These are phyloP conservation scores for Dothiorella sarmentorum DNA, from an alignment of 2,329 filamentous ascomycete species.

Conservation along the genomic window DNA sequence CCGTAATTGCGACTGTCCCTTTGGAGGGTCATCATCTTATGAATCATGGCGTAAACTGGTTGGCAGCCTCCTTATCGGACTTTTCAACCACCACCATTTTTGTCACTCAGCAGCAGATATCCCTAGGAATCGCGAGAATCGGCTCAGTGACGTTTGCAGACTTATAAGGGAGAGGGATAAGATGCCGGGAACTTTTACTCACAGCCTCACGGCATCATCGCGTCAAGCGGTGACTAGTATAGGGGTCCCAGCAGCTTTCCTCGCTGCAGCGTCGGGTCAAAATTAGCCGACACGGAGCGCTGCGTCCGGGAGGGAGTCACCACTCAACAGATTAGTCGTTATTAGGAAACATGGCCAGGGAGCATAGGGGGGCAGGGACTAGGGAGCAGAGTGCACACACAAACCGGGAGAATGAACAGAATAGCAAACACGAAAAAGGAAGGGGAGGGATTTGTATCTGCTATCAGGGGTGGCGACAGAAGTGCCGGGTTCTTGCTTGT, in stretches of 20 bases:
- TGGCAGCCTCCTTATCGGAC: constrained; percentile 5
- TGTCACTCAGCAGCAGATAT: not conserved
- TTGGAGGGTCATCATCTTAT: constrained; percentile 11
- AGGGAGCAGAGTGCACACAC: not conserved
- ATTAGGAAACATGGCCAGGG: not conserved
- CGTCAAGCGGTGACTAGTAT: not conserved
- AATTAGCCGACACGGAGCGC: not conserved
- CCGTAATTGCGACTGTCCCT: not conserved
- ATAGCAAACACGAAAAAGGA: not conserved
- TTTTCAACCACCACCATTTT: not conserved
- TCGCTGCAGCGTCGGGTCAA: not conserved
- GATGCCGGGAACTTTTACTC: not conserved
- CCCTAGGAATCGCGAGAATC: not conserved
- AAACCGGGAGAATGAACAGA: not conserved
- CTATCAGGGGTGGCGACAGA: not conserved
- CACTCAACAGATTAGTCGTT: not conserved
- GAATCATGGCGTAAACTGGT: not conserved
- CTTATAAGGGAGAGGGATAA: not conserved
- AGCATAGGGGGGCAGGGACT: not conserved
- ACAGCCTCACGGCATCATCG: not conserved
- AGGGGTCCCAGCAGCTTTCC: not conserved
- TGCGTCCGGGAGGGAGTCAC: not conserved
- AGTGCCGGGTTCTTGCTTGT: not conserved
- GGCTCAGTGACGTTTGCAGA: not conserved
- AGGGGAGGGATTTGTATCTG: not conserved